Base-by-base conservation (phyloP, 2,329 filamentous ascomycete genomes). In the Cytospora paraplurivora region DNA sequence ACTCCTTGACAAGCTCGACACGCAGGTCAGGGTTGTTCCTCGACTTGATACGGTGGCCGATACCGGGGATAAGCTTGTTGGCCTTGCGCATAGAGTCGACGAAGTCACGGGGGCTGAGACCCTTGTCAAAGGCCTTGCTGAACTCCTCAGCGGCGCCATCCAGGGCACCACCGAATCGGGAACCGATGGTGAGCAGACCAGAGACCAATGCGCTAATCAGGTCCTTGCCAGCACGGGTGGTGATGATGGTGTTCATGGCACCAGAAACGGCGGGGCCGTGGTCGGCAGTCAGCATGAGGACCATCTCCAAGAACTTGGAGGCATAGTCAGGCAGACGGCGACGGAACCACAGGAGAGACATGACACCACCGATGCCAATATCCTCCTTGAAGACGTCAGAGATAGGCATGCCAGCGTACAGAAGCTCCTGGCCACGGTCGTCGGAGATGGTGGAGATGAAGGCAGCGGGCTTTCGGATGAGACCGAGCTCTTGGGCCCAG, bases 201-300 rank as follows among this genome's bases (percentile, higher is more conserved):
- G 91, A 91, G 63, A 99, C 95, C 68, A 99, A 86, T 55, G 95
- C 91, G 73, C 89, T 93, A 83, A 99, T 98, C 71, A 99, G 83
- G 77, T 99, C 95, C 86, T 99, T 99, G 78, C 95, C 95, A 68
- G 95, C 95, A 91, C 95, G 92, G 66, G 95, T 99, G 68, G 95
- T 99, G 78, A 99, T 98, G 78, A 99, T 99, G 77, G 95, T 99
- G 89, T 99, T 99, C 95, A 99, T 99, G 79, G 95, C 95, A 86
- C 95, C 95, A 72, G 95, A 99, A 72, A 99, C 95, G 72, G 95
- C 95, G 61, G 95, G 95, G 81, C 95, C 95, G 88, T 99, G 95
- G 76, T 99, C 95, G 73, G 95, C 95, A 76, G 95, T 99, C 76
- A 99, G 88, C 95, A 99, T 99, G 78, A 99, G 94, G 70, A 99